Evolutionary conservation across 768 basidiomycete genomes (phyloP), one percentile per base, ranked within the genome.

Genomic region (Trametes coccinea): DNA sequence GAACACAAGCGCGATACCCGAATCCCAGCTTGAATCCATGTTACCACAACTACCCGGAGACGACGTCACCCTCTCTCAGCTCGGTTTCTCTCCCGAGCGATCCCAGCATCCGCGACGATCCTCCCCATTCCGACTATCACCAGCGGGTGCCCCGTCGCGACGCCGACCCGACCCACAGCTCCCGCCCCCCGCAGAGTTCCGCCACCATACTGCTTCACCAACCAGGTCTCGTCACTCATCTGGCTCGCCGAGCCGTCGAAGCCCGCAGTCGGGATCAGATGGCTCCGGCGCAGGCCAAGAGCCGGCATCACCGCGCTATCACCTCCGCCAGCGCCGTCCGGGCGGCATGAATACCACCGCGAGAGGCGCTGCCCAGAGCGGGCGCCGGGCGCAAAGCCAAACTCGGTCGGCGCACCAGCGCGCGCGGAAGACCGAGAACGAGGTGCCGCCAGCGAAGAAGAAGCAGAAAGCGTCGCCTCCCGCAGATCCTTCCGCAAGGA

Each of bases 1-100:
- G 22, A 71, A 76, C 61, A 70, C 68, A 9, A 75, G 71, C 62
- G 68, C 70, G 40, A 59, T 75, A 2, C 73, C 79, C 33, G 56
- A 72, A 9, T 78, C 79, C 5, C 77, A 78, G 64, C 66, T 77
- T 27, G 76, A 80, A 56, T 75, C 63, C 14, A 37, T 59, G 11
- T 55, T 62, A 16, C 66, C 66, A 6, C 58, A 64, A 22, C 47
- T 59, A 70, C 33, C 77, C 75, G 46, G 52, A 66, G 74, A 73
- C 48, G 67, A 76, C 8, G 60, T 78, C 29, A 73, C 76, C 11
- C 78, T 74, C 68, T 76, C 77, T 10, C 76, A 72, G 44, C 70
- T 78, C 51, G 73, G 74, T 22, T 73, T 77, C 67, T 71, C 71
- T 30, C 55, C 70, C 10, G 64, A 56, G 53, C 61, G 49, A 14